Conservation (phyloP, 352 stramenopile genomes). For the Lagenidium sp. region DNA sequence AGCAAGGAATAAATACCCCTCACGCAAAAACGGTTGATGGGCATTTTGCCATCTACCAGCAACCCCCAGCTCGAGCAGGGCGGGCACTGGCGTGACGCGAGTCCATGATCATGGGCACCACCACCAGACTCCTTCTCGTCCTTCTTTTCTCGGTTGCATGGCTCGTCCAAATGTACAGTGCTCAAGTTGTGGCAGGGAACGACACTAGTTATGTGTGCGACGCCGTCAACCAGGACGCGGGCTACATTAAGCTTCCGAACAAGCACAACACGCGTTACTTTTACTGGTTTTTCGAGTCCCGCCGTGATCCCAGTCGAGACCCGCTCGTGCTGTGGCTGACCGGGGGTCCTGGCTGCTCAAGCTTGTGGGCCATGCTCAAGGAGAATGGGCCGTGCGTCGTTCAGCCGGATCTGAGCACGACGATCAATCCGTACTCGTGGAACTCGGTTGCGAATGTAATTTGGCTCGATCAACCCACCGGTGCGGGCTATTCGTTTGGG, state of each 20-base stretch:
- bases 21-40: no score
- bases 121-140: no score
- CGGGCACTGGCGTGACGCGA: no score
- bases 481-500: conserved; percentile 93
- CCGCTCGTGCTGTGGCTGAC: conserved; percentile 97
- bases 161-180: no score
- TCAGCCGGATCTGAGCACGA: conserved; percentile 85
- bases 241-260: conserved; percentile 79
- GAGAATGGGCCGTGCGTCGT: conserved; percentile 96
- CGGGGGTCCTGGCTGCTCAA: conserved; percentile 93
- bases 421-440: conserved; percentile 90
- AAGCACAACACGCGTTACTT: conserved; percentile 93
- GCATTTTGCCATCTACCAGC: no score
- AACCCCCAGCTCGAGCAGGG: no score
- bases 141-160: no score
- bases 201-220: no score
- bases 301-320: conserved; percentile 66
- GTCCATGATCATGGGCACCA: no score
- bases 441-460: conserved; percentile 93
- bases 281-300: conserved; percentile 96
- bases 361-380: conserved; percentile 86
- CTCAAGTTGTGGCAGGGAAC: no score
- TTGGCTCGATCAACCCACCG: conserved; percentile 95
- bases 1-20: no score
- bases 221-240: conserved; percentile 66